Evolutionary conservation across 2,329 filamentous ascomycete species (phyloP).

Genomic region (Hymenoscyphus scutula): DNA sequence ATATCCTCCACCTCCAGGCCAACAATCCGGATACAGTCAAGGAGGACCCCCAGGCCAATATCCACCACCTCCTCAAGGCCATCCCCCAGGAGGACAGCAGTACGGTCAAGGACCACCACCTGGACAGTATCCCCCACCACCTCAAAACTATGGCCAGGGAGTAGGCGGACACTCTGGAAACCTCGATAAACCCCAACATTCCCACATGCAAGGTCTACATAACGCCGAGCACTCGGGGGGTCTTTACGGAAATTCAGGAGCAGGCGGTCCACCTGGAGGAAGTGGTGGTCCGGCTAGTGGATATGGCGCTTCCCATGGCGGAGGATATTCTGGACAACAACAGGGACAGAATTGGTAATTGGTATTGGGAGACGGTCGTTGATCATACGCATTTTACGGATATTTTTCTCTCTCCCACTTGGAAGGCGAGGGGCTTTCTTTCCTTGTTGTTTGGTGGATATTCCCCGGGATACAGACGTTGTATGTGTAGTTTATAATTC

Average conservation of each 20-base stretch:
- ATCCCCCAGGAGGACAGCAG: slow-evolving; percentile 12
- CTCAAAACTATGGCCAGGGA: slow-evolving; percentile 13
- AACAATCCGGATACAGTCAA: slow-evolving; percentile 20
- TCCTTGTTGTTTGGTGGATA: slow-evolving; percentile 19
- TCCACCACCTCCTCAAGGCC: slow-evolving; percentile 20
- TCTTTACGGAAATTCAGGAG: slow-evolving; percentile 25
- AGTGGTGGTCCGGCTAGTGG: slow-evolving; percentile 6
- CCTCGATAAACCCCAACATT: slow-evolving; percentile 24
- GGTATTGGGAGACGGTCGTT: slow-evolving; percentile 6
- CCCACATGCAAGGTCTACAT: slow-evolving; percentile 28
- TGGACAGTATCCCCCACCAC: slow-evolving; percentile 19
- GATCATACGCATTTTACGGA: slow-evolving; percentile 1
- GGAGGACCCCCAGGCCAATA: slow-evolving; percentile 9
- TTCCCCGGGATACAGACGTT: slow-evolving; percentile 18
- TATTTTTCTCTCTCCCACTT: not conserved
- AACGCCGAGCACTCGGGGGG: slow-evolving; percentile 30
- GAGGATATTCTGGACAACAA: slow-evolving; percentile 15
- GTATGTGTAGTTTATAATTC: slow-evolving; percentile 20
- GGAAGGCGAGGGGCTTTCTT: slow-evolving; percentile 6
- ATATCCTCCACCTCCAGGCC: slow-evolving; percentile 11
- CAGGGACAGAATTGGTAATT: slow-evolving; percentile 18
- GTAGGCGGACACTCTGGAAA: slow-evolving; percentile 20
- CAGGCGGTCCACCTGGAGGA: slow-evolving; percentile 13
- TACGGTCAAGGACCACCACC: slow-evolving; percentile 16
- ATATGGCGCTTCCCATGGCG: slow-evolving; percentile 17